These are phyloP conservation scores for Annulohypoxylon bovei DNA, from an alignment of 495 filamentous ascomycete genomes.

Conservation along the genomic window DNA sequence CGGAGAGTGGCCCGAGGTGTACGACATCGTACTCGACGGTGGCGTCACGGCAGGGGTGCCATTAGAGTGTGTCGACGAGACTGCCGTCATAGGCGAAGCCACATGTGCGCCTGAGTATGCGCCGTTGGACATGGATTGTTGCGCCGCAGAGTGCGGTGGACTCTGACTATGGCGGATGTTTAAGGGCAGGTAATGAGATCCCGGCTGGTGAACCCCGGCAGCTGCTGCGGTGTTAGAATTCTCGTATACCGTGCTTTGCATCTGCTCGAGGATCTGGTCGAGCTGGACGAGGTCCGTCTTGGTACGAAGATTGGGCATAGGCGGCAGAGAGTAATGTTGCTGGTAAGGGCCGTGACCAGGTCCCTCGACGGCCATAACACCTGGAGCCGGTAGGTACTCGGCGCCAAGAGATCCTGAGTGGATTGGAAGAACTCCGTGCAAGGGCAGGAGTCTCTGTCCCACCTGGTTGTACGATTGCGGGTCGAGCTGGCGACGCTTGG, in stretches of 20 bases:
- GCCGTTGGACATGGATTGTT: conserved; percentile 55
- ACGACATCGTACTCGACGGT: conserved; percentile 84
- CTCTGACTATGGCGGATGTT: conserved; percentile 78
- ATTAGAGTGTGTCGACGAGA: conserved; percentile 62
- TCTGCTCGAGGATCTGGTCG: conserved; percentile 92
- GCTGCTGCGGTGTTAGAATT: conserved; percentile 81
- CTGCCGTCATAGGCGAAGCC: conserved; percentile 67
- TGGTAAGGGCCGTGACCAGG: conserved; percentile 64
- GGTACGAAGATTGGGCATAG: conserved; percentile 85
- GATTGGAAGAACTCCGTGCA: conserved; percentile 74
- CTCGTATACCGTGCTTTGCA: conserved; percentile 94
- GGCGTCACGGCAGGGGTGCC: conserved; percentile 89
- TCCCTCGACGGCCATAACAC: conserved; percentile 59
- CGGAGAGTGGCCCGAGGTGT: conserved; percentile 87
- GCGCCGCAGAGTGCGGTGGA: conserved; percentile 66
- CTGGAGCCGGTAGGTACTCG: conserved; percentile 69
- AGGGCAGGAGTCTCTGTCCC: conserved; percentile 77
- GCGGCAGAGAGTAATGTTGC: conserved; percentile 80
- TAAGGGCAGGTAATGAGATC: conserved; percentile 55
- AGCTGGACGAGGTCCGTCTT: conserved; percentile 93
- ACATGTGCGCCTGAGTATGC: conserved; percentile 65
- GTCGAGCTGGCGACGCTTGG: conserved; percentile 89
- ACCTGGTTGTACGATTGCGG: conserved; percentile 83
- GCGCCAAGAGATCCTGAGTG: conserved; percentile 66
- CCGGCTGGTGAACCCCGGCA: conserved; percentile 74